These are phyloP conservation scores for Pyrus bretschneideri DNA, from an alignment of 306 rosid species.

Conservation along the genomic window DNA sequence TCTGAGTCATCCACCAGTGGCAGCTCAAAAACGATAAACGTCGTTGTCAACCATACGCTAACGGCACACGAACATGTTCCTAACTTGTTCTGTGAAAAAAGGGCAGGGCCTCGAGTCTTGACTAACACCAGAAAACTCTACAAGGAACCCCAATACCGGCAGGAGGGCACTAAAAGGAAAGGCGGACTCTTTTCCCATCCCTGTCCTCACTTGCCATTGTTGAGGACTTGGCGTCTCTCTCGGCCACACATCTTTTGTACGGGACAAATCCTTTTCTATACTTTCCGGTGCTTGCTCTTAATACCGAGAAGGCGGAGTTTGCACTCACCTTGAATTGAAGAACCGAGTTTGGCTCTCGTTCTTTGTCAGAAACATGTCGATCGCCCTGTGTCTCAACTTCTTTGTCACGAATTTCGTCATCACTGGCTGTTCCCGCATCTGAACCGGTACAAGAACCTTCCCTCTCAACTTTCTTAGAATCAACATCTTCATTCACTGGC, in stretches of 20 bases:
- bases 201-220: slow-evolving; percentile 24
- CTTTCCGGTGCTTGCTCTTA: slow-evolving; percentile 23
- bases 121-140: background rate
- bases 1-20: background rate
- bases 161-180: slow-evolving; percentile 35
- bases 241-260: slow-evolving; percentile 56
- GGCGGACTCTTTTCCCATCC: slow-evolving; percentile 40
- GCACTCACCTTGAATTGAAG: slow-evolving; percentile 17
- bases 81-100: background rate
- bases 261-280: slow-evolving; percentile 60
- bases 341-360: slow-evolving; percentile 1
- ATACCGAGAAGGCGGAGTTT: slow-evolving; percentile 28
- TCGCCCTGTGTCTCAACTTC: slow-evolving; percentile 20
- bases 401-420: slow-evolving; percentile 30
- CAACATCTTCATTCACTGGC: slow-evolving; percentile 5
- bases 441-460: slow-evolving; percentile 48
- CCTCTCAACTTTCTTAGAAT: slow-evolving; percentile 30
- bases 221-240: slow-evolving; percentile 25
- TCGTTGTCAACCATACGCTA: background rate
- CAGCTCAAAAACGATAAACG: too few species aligned
- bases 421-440: slow-evolving; percentile 32
- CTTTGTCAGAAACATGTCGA: background rate
- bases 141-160: background rate
- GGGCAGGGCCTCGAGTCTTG: background rate
- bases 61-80: background rate